Base-by-base conservation (phyloP, 139 green algal genomes). In the Yamagishiella unicocca region DNA sequence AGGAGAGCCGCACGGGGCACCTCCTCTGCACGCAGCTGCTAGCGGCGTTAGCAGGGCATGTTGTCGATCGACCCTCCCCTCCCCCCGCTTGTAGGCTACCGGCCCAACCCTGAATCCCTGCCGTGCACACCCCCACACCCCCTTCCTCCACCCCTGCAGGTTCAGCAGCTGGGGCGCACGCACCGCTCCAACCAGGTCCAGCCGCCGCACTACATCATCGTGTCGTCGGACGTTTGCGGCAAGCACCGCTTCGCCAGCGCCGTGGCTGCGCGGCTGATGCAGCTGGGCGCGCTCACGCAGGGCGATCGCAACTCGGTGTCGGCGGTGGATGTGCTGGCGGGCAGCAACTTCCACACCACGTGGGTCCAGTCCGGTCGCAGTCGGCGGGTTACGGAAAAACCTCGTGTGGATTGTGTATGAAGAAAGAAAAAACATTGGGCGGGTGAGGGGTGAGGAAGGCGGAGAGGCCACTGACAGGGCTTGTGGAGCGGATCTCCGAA, bases 121-220 rank as follows among this genome's bases (percentile, higher is more conserved):
- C n/a, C 25, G 2, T 9, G 38, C 77, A 38, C 45, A 7, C 77
- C 29, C 54, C 24, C 37, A 14, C 37, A 29, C 37, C 2, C 25
- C 53, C 37, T 6, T 1, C 62, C 66, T 9, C 27, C 33, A 31
- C 8, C 8, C 33, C 38, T 10, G 19, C 83, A 90, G 66, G 61
- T 90, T 21, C 83, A 93, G 91, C 88, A 90, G 87, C 80, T 90
- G 55, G 87, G 87, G 33, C 87, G 87, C 71, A 88, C 87, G 43
- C 87, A 90, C 87, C 80, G 87, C 80, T 93, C 88, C 87, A 97
- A 98, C 90, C 96, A 98, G 90, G 58, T 68, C 45, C 87, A 91
- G 62, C 90, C 93, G 31, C 95, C 95, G 31, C 84, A 93, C 80
- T 98, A 97, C 91, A 78, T 93, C 67, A 91, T 97, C 33, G 71